Conservation (phyloP, 2,329 filamentous ascomycete genomes). For the Sclerotinia nivalis region DNA sequence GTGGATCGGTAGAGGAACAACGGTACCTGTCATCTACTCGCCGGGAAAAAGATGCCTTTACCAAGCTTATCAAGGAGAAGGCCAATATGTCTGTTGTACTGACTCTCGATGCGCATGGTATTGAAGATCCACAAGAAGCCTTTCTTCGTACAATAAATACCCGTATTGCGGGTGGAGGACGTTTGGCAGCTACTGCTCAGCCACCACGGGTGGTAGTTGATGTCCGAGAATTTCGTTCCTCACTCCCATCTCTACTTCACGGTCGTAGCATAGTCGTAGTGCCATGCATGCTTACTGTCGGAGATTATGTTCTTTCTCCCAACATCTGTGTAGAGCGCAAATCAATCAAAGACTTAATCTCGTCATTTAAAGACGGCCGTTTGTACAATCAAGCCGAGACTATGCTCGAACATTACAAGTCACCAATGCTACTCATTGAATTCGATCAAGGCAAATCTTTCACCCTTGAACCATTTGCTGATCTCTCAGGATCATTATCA, state of each 20-base stretch:
- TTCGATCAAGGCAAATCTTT: constrained; percentile 98
- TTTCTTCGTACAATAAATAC: constrained; percentile 97
- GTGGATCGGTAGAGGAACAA: constrained; percentile 92
- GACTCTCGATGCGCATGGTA: constrained; percentile 66
- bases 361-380: constrained; percentile 86
- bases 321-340: constrained; percentile 94
- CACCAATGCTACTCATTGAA: constrained; percentile 89
- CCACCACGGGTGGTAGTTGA: constrained; percentile 92
- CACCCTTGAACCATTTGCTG: constrained; percentile 80
- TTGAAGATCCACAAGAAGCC: constrained; percentile 81
- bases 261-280: constrained; percentile 85
- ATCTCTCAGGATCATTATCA: constrained; percentile 61
- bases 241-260: constrained; percentile 86
- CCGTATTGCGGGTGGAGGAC: constrained; percentile 89
- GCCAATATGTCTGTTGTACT: constrained; percentile 90
- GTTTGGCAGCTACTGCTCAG: constrained; percentile 77
- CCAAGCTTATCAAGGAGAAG: constrained; percentile 89
- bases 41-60: constrained; percentile 96
- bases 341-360: constrained; percentile 85
- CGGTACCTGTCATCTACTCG: constrained; percentile 85
- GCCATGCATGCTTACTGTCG: constrained; percentile 93
- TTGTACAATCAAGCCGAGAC: constrained; percentile 89
- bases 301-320: constrained; percentile 91
- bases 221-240: constrained; percentile 93
- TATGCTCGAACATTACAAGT: constrained; percentile 92